phyloP scores from a whole-genome alignment of 2,329 filamentous ascomycete species.

The Albifimbria verrucaria region DNA sequence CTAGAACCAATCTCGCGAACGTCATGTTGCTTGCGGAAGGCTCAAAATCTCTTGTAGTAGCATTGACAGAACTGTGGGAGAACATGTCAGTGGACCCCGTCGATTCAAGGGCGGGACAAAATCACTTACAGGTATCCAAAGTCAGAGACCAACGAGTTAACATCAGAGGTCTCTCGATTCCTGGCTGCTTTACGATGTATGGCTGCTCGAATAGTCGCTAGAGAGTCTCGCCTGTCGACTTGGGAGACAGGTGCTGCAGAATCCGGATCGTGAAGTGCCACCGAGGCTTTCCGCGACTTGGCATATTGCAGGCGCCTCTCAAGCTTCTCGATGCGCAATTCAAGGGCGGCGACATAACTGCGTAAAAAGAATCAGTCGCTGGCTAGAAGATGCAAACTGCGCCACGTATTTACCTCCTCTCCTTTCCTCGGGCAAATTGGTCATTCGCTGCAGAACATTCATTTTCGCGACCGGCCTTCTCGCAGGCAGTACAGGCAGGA shows the following conservation, averaged over 20 bases:
- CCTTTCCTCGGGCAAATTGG: conserved; percentile 92
- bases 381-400: neutral
- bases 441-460: conserved; percentile 95
- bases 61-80: conserved; percentile 90
- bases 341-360: conserved; percentile 91
- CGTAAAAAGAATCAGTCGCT: conserved; percentile 7
- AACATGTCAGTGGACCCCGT: neutral
- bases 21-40: conserved; percentile 86
- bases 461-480: conserved; percentile 79
- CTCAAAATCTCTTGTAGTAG: conserved; percentile 90
- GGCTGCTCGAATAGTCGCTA: conserved; percentile 58
- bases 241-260: conserved; percentile 18
- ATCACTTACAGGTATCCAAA: conserved; percentile 78
- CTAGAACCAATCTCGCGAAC: conserved; percentile 82
- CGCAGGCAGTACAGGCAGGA: conserved; percentile 91
- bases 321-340: conserved; percentile 83
- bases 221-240: conserved; percentile 61
- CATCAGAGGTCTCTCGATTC: conserved; percentile 74
- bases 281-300: conserved; percentile 66
- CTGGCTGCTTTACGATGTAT: conserved; percentile 64
- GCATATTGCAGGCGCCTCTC: conserved; percentile 73
- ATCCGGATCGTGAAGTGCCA: conserved; percentile 62
- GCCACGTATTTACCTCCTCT: conserved; percentile 70
- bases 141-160: conserved; percentile 88
- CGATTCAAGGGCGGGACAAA: neutral